Evolutionary conservation across 1,284 basidiomycete genomes (phyloP).

Genomic region (Sporisorium scitamineum): DNA sequence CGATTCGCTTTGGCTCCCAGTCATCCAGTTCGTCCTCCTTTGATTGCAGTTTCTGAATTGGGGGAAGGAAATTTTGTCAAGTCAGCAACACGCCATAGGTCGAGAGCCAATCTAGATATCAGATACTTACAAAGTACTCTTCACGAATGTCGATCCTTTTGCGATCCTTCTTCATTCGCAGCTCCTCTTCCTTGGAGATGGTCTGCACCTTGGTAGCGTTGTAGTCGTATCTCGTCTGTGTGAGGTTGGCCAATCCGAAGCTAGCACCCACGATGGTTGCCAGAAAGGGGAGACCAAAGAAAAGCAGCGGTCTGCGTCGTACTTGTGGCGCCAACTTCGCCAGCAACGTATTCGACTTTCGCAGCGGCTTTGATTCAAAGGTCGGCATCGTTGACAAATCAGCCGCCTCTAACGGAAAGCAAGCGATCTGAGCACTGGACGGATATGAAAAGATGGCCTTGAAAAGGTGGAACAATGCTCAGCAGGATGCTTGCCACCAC

Average conservation of each 20-base stretch:
- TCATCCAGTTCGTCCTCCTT: constrained; percentile 82
- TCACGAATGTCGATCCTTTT: constrained; percentile 92
- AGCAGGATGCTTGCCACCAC: constrained; percentile 1
- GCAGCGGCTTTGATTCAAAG: constrained; percentile 50
- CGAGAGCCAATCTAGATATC: neutral
- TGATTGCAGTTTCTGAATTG: constrained; percentile 38
- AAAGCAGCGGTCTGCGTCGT: constrained; percentile 71
- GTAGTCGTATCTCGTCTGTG: constrained; percentile 90
- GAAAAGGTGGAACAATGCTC: neutral
- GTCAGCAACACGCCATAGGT: neutral
- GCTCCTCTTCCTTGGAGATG: constrained; percentile 84
- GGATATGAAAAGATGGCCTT: neutral
- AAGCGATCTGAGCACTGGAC: no score
- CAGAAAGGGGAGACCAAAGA: constrained; percentile 89
- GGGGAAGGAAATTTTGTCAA: neutral
- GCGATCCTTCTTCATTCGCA: constrained; percentile 81
- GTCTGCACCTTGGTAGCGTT: constrained; percentile 82
- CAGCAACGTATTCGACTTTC: constrained; percentile 32
- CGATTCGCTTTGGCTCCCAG: constrained; percentile 88
- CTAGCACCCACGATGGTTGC: constrained; percentile 85
- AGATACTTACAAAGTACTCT: constrained; percentile 79
- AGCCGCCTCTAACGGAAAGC: no score
- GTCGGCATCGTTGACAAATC: constrained; percentile 32
- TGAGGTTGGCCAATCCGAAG: constrained; percentile 85
- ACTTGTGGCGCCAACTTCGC: constrained; percentile 44